Base-by-base conservation (phyloP, 1,139 yeast species). In the Pichia terricola region DNA sequence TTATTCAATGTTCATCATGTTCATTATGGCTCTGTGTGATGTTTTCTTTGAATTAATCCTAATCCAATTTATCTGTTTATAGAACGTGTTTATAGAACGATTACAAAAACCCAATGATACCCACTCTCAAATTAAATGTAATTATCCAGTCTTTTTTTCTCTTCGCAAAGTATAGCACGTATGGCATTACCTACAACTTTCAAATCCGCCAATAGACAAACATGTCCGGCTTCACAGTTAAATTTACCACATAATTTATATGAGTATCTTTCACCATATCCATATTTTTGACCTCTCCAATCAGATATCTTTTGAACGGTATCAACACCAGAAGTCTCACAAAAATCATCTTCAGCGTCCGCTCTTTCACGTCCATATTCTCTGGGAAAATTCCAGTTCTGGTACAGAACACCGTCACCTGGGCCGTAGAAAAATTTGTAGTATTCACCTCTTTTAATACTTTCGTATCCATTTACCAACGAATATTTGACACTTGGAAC, bases 361-460 rank as follows among this genome's bases (percentile, higher is more conserved):
- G 30, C 26, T 34, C 43, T 37, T 10, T 36, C 26, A 16, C 50
- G 40, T 6, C 45, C 94, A 51, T 71, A 70, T 10, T 51, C 53
- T 54, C 81, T 83, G 0, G 96, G 96, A 77, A 87, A 75, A 37
- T 85, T 63, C 81, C 89, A 81, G 50, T 77, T 77, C 54, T 81
- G 86, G 61, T 85, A 87, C 1, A 87, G 84, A 16, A 88, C 96
- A 33, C 96, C 96, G 58, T 88, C 96, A 6, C 96, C 96, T 8
- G 88, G 88, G 0, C 95, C 95, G 59, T 85, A 87, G 53, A 73
- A 76, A 53, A 86, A 81, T 53, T 84, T 81, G 51, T 75, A 78
- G 62, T 84, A 88, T 50, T 77, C 75, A 5, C 95, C 95, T 34
- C 72, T 72, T 50, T 67, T 70, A 46, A 88, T 79, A 41, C 78